Evolutionary conservation across 805 yeast genomes (phyloP), one percentile per base, ranked within the genome.

Genomic region (Candida piceae): DNA sequence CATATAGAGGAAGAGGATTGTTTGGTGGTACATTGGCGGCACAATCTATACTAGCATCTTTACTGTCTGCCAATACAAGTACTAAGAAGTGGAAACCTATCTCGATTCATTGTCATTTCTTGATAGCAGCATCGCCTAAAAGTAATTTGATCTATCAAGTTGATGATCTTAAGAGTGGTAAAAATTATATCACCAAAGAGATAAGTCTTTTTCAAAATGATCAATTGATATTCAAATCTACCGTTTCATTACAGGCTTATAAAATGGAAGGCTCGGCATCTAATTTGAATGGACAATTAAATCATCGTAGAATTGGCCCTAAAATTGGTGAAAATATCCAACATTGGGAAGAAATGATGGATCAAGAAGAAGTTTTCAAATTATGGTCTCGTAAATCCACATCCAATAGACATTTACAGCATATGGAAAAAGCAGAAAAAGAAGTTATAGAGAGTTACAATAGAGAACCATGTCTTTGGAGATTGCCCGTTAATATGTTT

Each of bases 21-120:
- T 81, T 80, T 60, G 88, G 88, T 2, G 88, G 89, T 8, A 76
- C 79, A 15, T 60, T 76, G 29, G 76, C 78, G 13, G 84, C 84
- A 0, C 88, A 81, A 48, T 64, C 86, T 3, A 57, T 80, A 4
- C 55, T 72, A 40, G 85, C 84, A 5, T 78, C 82, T 3, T 61
- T 79, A 23, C 64, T 69, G 33, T 70, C 77, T 7, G 64, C 76
- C 5, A 67, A 69, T n/a, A 39, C 51, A 11, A 28, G 33, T 1
- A 42, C 46, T 6, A 53, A 46, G 2, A 48, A 56, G 16, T 73
- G 72, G 57, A 62, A 61, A 20, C 87, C 88, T 1, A 68, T 72
- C 23, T 72, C 85, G 9, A 59, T 78, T 38, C 88, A 81, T 51
- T 69, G 79, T 13, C 78, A 74, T 53, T 82, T 82, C 49, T 53